A percentile compares a stretch with the other conserved stretches of the same genome.
phyloP scores from a whole-genome alignment of 1,284 basidiomycete species.

The Entoloma clypeatum region DNA sequence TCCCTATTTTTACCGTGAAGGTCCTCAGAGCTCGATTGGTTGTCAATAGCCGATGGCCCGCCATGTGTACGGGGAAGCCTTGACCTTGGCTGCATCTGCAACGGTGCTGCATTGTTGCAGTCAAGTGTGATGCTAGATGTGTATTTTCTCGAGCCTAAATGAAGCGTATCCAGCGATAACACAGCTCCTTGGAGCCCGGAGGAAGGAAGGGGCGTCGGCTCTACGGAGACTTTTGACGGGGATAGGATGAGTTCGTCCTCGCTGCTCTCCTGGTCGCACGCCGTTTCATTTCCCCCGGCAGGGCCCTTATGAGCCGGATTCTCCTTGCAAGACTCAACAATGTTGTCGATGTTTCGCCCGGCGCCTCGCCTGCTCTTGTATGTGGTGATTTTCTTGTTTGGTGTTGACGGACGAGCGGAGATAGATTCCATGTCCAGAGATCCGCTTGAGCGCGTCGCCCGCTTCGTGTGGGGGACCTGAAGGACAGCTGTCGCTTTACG shows the following conservation, averaged over 20 bases:
- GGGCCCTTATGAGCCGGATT: conserved; percentile 9
- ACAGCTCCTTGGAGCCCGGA: background rate
- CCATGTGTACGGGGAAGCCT: too few species aligned
- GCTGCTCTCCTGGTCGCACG: conserved; percentile 12
- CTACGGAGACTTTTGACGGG: conserved; percentile 9
- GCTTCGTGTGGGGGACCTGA: conserved; percentile 26
- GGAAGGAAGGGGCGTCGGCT: too few species aligned
- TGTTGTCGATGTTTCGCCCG: background rate
- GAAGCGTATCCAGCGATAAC: background rate
- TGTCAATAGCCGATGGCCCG: conserved; percentile 1
- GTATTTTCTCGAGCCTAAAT: background rate
- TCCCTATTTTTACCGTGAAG: too few species aligned
- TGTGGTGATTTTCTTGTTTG: background rate
- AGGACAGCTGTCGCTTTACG: conserved; percentile 37
- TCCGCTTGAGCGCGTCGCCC: conserved; percentile 16
- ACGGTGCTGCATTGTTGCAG: conserved; percentile 4
- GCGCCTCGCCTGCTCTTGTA: background rate
- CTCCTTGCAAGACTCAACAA: conserved; percentile 9
- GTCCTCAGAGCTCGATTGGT: background rate
- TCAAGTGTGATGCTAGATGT: conserved; percentile 4
- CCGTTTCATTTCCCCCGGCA: too few species aligned
- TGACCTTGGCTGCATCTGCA: conserved; percentile 5
- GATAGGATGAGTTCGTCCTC: conserved; percentile 20
- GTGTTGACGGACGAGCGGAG: background rate
- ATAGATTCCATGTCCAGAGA: background rate